phyloP scores from a whole-genome alignment of 2,329 filamentous ascomycete genomes.

The Epicoccum nigrum region DNA sequence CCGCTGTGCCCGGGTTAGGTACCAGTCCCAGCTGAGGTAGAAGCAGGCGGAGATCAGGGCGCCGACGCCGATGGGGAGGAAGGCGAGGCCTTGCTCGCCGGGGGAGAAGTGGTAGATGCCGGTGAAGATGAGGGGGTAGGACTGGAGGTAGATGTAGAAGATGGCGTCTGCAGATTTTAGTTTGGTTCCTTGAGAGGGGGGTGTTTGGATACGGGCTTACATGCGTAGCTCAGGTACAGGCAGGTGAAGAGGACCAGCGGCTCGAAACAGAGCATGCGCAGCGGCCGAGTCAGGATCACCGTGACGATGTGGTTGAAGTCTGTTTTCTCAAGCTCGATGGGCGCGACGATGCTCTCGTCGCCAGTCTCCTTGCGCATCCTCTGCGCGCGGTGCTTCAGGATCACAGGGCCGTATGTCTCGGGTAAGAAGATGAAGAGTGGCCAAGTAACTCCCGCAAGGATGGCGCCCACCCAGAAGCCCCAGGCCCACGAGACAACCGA shows the following conservation, averaged over 20 bases:
- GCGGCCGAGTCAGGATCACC: slow-evolving; percentile 72
- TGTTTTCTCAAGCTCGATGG: slow-evolving; percentile 67
- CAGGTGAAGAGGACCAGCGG: slow-evolving; percentile 76
- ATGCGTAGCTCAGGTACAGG: slow-evolving; percentile 68
- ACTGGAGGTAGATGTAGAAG: slow-evolving; percentile 77
- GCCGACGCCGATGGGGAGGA: slow-evolving; percentile 71
- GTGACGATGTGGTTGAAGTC: slow-evolving; percentile 65
- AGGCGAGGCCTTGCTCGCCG: slow-evolving; percentile 69
- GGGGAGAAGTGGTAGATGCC: slow-evolving; percentile 67
- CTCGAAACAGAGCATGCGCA: slow-evolving; percentile 76
- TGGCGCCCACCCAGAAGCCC: slow-evolving; percentile 73
- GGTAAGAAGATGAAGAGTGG: slow-evolving; percentile 66
- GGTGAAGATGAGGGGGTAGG: slow-evolving; percentile 71
- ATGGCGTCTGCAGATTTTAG: no score
- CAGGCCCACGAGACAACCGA: slow-evolving; percentile 70
- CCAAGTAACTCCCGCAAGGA: slow-evolving; percentile 69
- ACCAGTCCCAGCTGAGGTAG: slow-evolving; percentile 69
- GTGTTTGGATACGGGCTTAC: slow-evolving; percentile 45
- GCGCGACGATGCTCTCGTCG: slow-evolving; percentile 60
- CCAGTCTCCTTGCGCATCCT: slow-evolving; percentile 63
- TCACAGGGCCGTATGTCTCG: slow-evolving; percentile 55
- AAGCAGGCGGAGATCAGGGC: slow-evolving; percentile 63
- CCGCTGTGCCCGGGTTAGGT: slow-evolving; percentile 60
- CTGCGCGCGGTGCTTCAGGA: slow-evolving; percentile 60
- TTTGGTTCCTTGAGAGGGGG: no score